A percentile compares a stretch with the other conserved stretches of the same genome.
These are phyloP conservation scores for Simmondsia chinensis DNA, from an alignment of 148 eudicot genomes.

Conservation along the genomic window DNA sequence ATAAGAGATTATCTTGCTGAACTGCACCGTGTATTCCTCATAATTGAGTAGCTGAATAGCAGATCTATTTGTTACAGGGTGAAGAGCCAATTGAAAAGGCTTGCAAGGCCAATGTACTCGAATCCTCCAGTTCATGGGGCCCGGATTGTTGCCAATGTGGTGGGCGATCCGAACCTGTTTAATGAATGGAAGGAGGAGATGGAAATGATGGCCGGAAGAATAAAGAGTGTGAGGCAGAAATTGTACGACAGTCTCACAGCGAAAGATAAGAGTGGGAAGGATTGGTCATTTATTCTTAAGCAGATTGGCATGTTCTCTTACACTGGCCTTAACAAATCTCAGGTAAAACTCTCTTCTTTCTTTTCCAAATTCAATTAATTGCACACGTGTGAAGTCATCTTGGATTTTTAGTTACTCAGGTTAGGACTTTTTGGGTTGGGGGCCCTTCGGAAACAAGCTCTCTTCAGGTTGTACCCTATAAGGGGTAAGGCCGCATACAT, in stretches of 20 bases:
- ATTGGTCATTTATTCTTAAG: constrained; percentile 86
- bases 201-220: constrained; percentile 90
- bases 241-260: constrained; percentile 54
- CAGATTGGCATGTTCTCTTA: constrained; percentile 95
- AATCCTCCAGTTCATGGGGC: constrained; percentile 98
- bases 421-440: no score
- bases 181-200: constrained; percentile 88
- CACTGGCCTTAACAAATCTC: constrained; percentile 87
- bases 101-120: constrained; percentile 98
- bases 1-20: no score
- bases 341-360: constrained; percentile 49
- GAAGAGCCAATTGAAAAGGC: constrained; percentile 85
- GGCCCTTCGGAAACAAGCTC: no score
- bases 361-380: no score
- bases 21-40: no score
- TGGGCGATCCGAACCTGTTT: constrained; percentile 56
- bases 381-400: no score
- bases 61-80: constrained; percentile 38
- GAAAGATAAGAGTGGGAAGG: constrained; percentile 80
- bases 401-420: no score
- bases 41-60: not conserved
- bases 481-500: no score
- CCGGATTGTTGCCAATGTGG: constrained; percentile 78
- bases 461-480: no score
- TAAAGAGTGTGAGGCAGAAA: constrained; percentile 62